Evolutionary conservation across 169 alveolate species (phyloP), one percentile per base, ranked within the genome.

Genomic region (Cryptosporidium parvum): DNA sequence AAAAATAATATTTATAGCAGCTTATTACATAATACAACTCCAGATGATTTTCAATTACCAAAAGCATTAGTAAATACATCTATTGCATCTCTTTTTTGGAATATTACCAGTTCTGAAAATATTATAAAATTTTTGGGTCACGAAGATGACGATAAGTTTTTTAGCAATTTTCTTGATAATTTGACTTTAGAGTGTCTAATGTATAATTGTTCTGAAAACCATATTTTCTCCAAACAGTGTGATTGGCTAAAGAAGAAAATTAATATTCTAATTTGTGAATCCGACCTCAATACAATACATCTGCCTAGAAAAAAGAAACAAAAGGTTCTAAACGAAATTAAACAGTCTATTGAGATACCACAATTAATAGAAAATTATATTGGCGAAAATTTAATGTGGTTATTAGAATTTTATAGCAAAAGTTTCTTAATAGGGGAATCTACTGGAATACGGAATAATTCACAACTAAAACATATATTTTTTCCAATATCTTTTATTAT

Each of bases 361-460:
- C 18, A 31, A 16, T 16, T 14, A 35, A 39, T 80, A 29, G 80
- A 62, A 6, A 31, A 39, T 62, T 80, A 62, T 29, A 62, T 80
- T n/a, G 59, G 75, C 26, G 44, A 62, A 42, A 80, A 80, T 62
- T 23, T 80, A 35, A 80, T 80, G 68, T 80, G 89, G 89, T 26
- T 80, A 39, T 51, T 80, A 37, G 89, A 80, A 45, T 80, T 62
- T 80, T 80, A 80, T 39, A 80, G 69, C 45, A 80, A 80, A 80
- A 80, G 80, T 44, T 58, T 80, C 31, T 80, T 80, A 42, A 26
- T 42, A 5, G 89, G 70, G 7, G 70, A 65, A 21, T 16, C 44
- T 44, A 1, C 5, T 8, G 35, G 62, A 23, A 42, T 29, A 29
- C 31, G 68, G 35, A 62, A 35, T 8, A 62, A 59, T 23, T 5